phyloP scores from a whole-genome alignment of 2,329 filamentous ascomycete species.

The Alternaria rosae region DNA sequence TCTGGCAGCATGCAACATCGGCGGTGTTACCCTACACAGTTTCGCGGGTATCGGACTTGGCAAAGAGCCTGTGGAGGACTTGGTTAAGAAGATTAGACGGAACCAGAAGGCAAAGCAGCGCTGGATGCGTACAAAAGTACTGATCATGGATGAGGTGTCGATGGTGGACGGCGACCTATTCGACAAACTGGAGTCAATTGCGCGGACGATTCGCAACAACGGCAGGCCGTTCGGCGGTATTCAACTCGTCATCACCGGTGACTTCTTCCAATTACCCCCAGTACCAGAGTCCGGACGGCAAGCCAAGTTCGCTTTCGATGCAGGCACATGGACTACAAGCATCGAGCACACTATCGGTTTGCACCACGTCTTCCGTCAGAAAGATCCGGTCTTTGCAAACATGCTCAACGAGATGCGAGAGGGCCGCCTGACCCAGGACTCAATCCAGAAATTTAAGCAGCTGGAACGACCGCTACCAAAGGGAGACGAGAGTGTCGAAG shows the following conservation, averaged over 20 bases:
- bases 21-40: slow-evolving; percentile 93
- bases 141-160: slow-evolving; percentile 94
- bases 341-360: slow-evolving; percentile 96
- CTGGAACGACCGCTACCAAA: slow-evolving; percentile 70
- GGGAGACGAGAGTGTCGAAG: slow-evolving; percentile 76
- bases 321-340: slow-evolving; percentile 86
- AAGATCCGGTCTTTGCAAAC: slow-evolving; percentile 83
- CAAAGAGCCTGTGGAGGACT: slow-evolving; percentile 80
- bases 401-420: slow-evolving; percentile 99
- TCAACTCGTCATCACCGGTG: slow-evolving; percentile 92
- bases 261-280: slow-evolving; percentile 96
- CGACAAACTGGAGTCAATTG: slow-evolving; percentile 92
- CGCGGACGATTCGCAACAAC: slow-evolving; percentile 85
- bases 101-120: slow-evolving; percentile 87
- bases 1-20: slow-evolving; percentile 94
- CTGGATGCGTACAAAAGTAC: slow-evolving; percentile 86
- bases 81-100: slow-evolving; percentile 89
- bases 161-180: slow-evolving; percentile 99
- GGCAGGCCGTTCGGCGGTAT: slow-evolving; percentile 94
- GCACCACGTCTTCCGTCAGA: slow-evolving; percentile 95
- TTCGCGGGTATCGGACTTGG: slow-evolving; percentile 95
- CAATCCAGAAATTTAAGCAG: slow-evolving; percentile 76
- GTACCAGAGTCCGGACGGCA: slow-evolving; percentile 80
- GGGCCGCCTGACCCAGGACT: slow-evolving; percentile 78
- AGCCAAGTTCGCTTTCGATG: slow-evolving; percentile 92